These are phyloP conservation scores for Raphidocelis subcapitata DNA, from an alignment of 139 green algal genomes.

Conservation along the genomic window DNA sequence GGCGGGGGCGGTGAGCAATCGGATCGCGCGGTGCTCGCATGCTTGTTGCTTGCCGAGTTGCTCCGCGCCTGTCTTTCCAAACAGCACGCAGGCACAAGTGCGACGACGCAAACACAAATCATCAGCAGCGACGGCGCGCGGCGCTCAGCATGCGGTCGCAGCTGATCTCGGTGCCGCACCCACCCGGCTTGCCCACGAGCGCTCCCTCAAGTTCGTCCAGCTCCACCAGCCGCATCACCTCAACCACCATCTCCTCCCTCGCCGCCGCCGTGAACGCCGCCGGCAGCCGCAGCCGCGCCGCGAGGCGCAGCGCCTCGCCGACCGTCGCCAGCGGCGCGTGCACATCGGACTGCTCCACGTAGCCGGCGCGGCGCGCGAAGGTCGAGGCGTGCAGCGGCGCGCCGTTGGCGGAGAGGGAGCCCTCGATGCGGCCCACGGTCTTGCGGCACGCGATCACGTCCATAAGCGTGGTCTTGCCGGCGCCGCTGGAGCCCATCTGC, in stretches of 20 bases:
- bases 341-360: slow-evolving; percentile 54
- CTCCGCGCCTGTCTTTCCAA: too few species aligned
- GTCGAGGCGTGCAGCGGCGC: background rate
- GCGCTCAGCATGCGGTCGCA: too few species aligned
- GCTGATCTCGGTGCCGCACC: too few species aligned
- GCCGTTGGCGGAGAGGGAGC: slow-evolving; percentile 42
- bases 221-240: slow-evolving; percentile 79
- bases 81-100: too few species aligned
- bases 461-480: slow-evolving; percentile 79
- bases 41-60: too few species aligned
- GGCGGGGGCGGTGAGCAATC: too few species aligned
- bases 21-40: too few species aligned
- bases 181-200: slow-evolving; percentile 36
- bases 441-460: slow-evolving; percentile 78
- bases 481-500: slow-evolving; percentile 70
- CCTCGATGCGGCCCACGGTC: slow-evolving; percentile 66
- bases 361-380: slow-evolving; percentile 59
- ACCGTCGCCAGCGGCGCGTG: slow-evolving; percentile 47
- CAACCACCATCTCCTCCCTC: slow-evolving; percentile 49
- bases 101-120: too few species aligned
- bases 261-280: slow-evolving; percentile 1
- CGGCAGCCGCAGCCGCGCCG: slow-evolving; percentile 61
- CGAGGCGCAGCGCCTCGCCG: slow-evolving; percentile 61
- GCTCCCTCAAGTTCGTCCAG: slow-evolving; percentile 24
- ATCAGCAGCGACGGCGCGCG: too few species aligned